Conservation (phyloP, 2,329 filamentous ascomycete species). For the Pseudogymnoascus pannorum region DNA sequence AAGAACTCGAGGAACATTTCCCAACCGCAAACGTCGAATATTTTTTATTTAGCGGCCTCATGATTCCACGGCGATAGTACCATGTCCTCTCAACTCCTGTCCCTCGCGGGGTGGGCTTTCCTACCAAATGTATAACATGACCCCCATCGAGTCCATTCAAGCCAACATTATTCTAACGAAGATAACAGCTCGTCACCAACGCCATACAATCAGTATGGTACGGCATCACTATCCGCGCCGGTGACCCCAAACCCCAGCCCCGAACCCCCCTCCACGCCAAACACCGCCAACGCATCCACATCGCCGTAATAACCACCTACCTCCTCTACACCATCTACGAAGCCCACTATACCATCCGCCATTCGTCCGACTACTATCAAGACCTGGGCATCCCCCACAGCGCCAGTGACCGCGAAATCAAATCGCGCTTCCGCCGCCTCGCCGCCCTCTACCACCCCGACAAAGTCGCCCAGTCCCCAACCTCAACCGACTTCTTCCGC, state of each 20-base stretch:
- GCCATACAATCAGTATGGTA: conserved; percentile 80
- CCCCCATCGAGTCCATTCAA: conserved; percentile 11
- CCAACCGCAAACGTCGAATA: neutral
- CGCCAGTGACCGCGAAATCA: conserved; percentile 69
- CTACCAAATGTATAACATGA: conserved; percentile 50
- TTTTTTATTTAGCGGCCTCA: neutral
- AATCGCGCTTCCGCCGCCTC: conserved; percentile 75
- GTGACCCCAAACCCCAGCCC: conserved; percentile 68
- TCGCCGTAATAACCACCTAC: conserved; percentile 74
- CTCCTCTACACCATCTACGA: conserved; percentile 90
- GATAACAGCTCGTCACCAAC: conserved; percentile 62
- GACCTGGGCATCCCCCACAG: conserved; percentile 63
- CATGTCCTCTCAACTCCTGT: conserved; percentile 34
- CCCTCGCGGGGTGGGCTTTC: conserved; percentile 53
- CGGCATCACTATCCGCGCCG: conserved; percentile 79
- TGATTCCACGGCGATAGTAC: conserved; percentile 1
- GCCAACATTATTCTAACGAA: conserved; percentile 5
- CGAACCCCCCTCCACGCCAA: conserved; percentile 60
- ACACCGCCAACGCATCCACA: conserved; percentile 77
- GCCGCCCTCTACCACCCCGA: conserved; percentile 73
- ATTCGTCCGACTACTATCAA: conserved; percentile 68
- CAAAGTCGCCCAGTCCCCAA: conserved; percentile 43
- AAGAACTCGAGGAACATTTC: neutral
- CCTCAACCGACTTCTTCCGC: conserved; percentile 56
- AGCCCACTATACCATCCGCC: conserved; percentile 71